Conservation (phyloP, 2,329 filamentous ascomycete genomes). For the Alternaria panax region DNA sequence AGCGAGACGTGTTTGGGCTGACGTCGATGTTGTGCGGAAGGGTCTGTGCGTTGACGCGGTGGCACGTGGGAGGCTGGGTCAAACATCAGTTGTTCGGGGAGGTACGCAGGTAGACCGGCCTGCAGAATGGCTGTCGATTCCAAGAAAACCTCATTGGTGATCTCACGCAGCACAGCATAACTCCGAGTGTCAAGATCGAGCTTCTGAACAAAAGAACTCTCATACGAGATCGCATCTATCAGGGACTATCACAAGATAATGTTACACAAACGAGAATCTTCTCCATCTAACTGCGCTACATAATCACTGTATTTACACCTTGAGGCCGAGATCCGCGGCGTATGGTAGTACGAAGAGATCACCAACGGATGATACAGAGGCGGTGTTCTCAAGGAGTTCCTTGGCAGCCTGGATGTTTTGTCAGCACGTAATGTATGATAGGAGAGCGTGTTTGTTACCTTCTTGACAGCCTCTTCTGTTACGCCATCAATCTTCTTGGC, state of each 20-base stretch:
- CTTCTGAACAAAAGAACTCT: conserved; percentile 41
- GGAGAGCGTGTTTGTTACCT: conserved; percentile 27
- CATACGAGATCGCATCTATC: conserved; percentile 49
- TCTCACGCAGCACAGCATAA: background rate
- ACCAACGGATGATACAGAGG: conserved; percentile 86
- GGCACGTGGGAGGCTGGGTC: conserved; percentile 7
- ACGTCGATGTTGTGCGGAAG: background rate
- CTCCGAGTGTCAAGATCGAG: background rate
- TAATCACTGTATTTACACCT: conserved; percentile 73
- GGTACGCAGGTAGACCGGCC: background rate
- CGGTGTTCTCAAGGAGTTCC: conserved; percentile 85
- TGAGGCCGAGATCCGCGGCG: conserved; percentile 91
- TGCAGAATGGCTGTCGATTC: no score
- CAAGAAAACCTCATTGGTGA: background rate
- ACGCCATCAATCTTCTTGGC: conserved; percentile 82
- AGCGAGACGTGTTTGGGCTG: conserved; percentile 4
- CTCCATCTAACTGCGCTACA: conserved; percentile 36
- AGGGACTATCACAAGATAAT: conserved; percentile 53
- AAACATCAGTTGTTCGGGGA: background rate
- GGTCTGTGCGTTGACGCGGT: conserved; percentile 15
- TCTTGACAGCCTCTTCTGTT: conserved; percentile 81
- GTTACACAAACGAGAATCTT: conserved; percentile 51
- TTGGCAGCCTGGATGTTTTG: conserved; percentile 74
- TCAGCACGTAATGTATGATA: conserved; percentile 24
- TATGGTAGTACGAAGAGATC: conserved; percentile 91